phyloP scores from a whole-genome alignment of 257 asterid genomes.

The Nicotiana paniculata region DNA sequence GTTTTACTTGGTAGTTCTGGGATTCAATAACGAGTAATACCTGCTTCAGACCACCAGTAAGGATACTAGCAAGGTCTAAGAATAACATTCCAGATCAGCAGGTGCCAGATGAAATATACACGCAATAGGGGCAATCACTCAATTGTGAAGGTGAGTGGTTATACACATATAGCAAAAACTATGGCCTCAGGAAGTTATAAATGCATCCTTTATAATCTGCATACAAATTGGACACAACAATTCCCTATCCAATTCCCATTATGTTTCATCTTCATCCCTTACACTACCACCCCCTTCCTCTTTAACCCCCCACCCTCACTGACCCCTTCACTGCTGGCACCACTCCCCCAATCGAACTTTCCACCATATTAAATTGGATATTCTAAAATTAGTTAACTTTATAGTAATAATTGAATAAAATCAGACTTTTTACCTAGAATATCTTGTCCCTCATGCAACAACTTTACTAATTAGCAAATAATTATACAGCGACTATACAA shows the following conservation, averaged over 20 bases:
- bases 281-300: slow-evolving; percentile 17
- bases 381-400: too few relatives aligned
- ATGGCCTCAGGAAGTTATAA: slow-evolving; percentile 72
- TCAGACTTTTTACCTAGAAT: too few relatives aligned
- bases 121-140: slow-evolving; percentile 75
- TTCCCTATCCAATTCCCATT: slow-evolving; percentile 40
- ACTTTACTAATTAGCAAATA: too few relatives aligned
- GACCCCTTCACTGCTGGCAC: slow-evolving; percentile 32
- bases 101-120: too few relatives aligned
- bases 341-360: slow-evolving; percentile 28
- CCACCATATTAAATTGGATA: slow-evolving; percentile 18
- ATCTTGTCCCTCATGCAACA: too few relatives aligned
- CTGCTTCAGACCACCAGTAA: too few relatives aligned
- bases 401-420: too few relatives aligned
- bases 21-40: too few relatives aligned
- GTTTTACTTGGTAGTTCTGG: too few relatives aligned
- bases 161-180: slow-evolving; percentile 90
- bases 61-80: too few relatives aligned
- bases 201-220: slow-evolving; percentile 69
- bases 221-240: slow-evolving; percentile 70
- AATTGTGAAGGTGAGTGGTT: slow-evolving; percentile 68
- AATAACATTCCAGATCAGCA: too few relatives aligned
- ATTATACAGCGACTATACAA: too few relatives aligned
- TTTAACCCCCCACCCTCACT: background rate
- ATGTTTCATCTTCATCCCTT: slow-evolving; percentile 13